Evolutionary conservation across 1,284 basidiomycete species (phyloP), one percentile per base, ranked within the genome.

Genomic region (Trichosporon coremiiforme): DNA sequence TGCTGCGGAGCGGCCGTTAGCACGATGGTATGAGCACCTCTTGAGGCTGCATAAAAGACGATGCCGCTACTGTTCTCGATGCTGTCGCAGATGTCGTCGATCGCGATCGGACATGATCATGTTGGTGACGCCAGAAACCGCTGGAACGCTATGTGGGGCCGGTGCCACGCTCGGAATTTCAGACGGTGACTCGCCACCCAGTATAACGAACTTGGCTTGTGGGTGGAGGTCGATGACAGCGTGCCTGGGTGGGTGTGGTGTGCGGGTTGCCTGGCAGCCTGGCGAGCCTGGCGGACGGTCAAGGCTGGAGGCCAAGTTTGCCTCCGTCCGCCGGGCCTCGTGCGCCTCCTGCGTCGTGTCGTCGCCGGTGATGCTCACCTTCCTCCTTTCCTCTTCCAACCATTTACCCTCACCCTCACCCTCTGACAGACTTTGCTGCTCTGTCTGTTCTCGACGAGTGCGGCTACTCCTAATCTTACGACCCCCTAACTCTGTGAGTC

Each of bases 151-250:
- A 17, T 2, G 2, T 2, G 7, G 17, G 2, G 1, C 29, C 8
- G 15, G 31, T 62, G 57, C 57, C 57, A 62, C 57, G 57, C 57
- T 62, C 57, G 57, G 57, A 62, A 62, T 62, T 62, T 62, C 31
- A 45, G 5, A 12, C 57, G 57, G 57, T 62, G 57, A 33, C 55
- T 60, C 50, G 50, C 50, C 50, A 53, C 50, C 50, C 50, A 53
- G 20, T 10, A 9, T 45, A 12, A 25, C 50, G 50, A 53, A 53
- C 22, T 9, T 53, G 50, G 20, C 50, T 25, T 25, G 25, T 53
- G 50, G 50, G 15, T 53, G 50, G 50, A 22, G 50, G 50, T 53
- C 17, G 20, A 22, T 53, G 50, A 17, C 20, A 53, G 20, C 25
- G 50, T 53, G 50, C 50, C 50, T 53, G 50, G n/a, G 50, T 25